Percentiles rank a stretch among this genome's conserved stretches.
These are phyloP conservation scores for Bruguiera gymnorhiza DNA, from an alignment of 345 rosid species.

Conservation along the genomic window DNA sequence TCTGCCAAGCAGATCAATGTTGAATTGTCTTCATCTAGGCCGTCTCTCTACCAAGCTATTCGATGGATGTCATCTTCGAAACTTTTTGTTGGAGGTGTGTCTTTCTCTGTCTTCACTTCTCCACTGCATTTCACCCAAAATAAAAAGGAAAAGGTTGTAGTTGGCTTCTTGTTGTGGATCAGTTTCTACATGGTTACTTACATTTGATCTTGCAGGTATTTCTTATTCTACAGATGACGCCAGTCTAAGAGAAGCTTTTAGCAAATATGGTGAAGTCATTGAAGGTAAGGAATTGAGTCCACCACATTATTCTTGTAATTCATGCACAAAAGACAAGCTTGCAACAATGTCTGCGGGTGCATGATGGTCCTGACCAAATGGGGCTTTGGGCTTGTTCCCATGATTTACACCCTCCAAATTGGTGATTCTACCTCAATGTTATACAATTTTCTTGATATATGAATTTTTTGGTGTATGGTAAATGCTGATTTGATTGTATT, in stretches of 20 bases:
- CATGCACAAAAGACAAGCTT: background rate
- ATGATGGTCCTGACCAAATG: background rate
- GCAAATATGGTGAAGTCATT: slow-evolving; percentile 21
- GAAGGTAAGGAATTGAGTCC: slow-evolving; percentile 13
- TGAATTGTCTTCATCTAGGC: slow-evolving; percentile 3
- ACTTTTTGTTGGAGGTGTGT: slow-evolving; percentile 19
- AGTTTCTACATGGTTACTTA: background rate
- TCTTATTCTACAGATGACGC: slow-evolving; percentile 16
- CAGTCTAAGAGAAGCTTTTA: slow-evolving; percentile 16
- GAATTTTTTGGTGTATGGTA: background rate
- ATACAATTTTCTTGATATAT: background rate
- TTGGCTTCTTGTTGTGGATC: background rate
- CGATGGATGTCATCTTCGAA: slow-evolving; percentile 23
- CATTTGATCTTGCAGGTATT: slow-evolving; percentile 12
- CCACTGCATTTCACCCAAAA: background rate
- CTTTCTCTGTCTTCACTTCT: background rate
- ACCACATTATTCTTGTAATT: background rate
- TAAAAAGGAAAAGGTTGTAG: background rate
- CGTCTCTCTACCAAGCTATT: slow-evolving; percentile 15
- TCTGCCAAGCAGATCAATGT: slow-evolving; percentile 9
- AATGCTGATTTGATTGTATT: background rate
- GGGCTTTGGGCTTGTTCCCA: background rate
- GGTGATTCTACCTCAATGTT: background rate
- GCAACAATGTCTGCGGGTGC: too few species aligned
- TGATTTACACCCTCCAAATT: background rate